Evolutionary conservation across 805 yeast genomes (phyloP).

Genomic region (Wickerhamiella azyma): DNA sequence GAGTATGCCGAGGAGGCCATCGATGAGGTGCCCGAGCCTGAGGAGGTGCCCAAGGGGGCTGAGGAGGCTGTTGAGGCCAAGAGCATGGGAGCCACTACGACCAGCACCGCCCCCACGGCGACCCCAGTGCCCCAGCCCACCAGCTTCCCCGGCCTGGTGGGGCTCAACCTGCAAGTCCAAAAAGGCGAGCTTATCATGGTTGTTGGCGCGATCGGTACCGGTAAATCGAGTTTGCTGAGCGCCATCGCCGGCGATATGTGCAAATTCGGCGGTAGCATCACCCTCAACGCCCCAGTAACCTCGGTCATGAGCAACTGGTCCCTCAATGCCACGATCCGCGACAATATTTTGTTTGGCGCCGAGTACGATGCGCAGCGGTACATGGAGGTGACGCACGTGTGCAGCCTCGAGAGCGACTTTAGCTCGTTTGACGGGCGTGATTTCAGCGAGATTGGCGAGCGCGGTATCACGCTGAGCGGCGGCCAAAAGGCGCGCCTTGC

Average conservation of each 20-base stretch:
- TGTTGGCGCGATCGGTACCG: constrained; percentile 73
- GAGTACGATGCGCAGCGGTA: constrained; percentile 40
- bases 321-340: constrained; percentile 63
- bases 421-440: constrained; percentile 62
- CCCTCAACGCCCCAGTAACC: constrained; percentile 39
- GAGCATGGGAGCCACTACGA: too few species aligned
- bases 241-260: constrained; percentile 66
- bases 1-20: background rate
- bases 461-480: constrained; percentile 79
- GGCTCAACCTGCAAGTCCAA: constrained; percentile 40
- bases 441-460: constrained; percentile 60
- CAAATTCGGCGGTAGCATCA: constrained; percentile 37
- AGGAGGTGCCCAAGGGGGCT: background rate
- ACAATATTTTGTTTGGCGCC: constrained; percentile 58
- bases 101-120: background rate
- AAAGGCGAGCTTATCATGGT: constrained; percentile 62
- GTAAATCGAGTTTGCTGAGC: constrained; percentile 58
- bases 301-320: constrained; percentile 69
- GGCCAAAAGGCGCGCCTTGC: constrained; percentile 84
- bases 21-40: background rate
- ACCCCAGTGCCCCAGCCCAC: background rate
- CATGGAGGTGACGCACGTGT: constrained; percentile 40
- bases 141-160: constrained; percentile 30
- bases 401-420: constrained; percentile 56
- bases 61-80: too few species aligned